These are phyloP conservation scores for Hyaloperonospora brassicae DNA, from an alignment of 352 stramenopile genomes.

Conservation along the genomic window DNA sequence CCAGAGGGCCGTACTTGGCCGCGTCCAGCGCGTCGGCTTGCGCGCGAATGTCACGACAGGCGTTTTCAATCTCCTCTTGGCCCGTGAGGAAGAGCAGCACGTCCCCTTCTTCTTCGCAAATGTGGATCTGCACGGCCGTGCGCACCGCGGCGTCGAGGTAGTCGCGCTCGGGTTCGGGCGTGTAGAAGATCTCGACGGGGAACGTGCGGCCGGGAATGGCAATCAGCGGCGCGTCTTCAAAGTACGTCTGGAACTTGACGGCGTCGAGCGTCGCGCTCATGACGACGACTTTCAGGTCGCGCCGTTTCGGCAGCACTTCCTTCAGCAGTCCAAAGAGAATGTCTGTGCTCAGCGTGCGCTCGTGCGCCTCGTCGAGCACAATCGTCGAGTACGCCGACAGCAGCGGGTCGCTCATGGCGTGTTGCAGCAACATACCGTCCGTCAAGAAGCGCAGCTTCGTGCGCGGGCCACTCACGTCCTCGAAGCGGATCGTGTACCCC, in stretches of 20 bases:
- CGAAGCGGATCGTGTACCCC: conserved; percentile 99
- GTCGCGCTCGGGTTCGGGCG: conserved; percentile 93
- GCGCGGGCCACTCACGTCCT: conserved; percentile 88
- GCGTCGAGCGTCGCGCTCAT: conserved; percentile 98
- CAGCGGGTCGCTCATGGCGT: conserved; percentile 95
- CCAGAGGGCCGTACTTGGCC: conserved; percentile 91
- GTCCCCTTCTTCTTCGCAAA: conserved; percentile 95
- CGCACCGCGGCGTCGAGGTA: conserved; percentile 93
- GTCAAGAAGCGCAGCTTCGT: conserved; percentile 84
- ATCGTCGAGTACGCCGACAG: conserved; percentile 95
- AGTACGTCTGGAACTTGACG: conserved; percentile 94
- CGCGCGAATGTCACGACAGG: conserved; percentile 86
- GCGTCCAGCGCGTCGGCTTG: conserved; percentile 86
- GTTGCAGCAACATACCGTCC: conserved; percentile 94
- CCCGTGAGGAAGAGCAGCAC: conserved; percentile 99
- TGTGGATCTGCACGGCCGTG: conserved; percentile 93
- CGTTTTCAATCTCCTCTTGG: conserved; percentile 98
- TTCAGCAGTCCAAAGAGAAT: conserved; percentile 97
- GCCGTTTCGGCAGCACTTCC: conserved; percentile 90
- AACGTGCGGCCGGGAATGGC: conserved; percentile 94
- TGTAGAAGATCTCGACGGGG: conserved; percentile 98
- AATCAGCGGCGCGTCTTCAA: conserved; percentile 89
- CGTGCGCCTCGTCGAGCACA: conserved; percentile 96
- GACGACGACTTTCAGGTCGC: conserved; percentile 96
- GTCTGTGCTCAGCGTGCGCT: conserved; percentile 95